Percentiles rank a stretch among this genome's conserved stretches.
Conservation (phyloP, 2,329 filamentous ascomycete species). For the Aspergillus sp. region DNA sequence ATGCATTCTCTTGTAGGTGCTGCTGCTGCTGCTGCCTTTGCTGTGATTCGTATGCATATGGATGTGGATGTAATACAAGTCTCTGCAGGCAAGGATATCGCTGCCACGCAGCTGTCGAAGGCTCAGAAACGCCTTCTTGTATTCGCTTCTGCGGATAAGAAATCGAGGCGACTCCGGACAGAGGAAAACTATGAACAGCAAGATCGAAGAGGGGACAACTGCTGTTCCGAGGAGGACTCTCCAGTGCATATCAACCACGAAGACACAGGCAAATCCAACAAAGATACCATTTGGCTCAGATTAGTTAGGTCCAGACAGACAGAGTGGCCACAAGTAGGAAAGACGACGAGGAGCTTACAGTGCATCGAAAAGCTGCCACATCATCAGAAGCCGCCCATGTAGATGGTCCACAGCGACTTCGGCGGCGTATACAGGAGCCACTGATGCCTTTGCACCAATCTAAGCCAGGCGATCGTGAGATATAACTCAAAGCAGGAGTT, state of each 20-base stretch:
- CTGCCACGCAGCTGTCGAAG: constrained; percentile 41
- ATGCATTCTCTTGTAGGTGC: not conserved
- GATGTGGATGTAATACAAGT: constrained; percentile 41
- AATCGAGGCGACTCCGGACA: constrained; percentile 49
- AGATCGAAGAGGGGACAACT: constrained; percentile 52
- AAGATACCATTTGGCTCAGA: constrained; percentile 19
- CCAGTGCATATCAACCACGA: constrained; percentile 42
- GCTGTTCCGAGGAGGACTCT: constrained; percentile 53
- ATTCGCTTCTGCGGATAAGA: constrained; percentile 38
- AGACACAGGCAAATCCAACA: constrained; percentile 21
- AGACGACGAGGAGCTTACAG: not conserved
- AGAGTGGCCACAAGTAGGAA: too few relatives aligned
- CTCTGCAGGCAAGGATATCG: constrained; percentile 39
- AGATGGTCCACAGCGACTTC: constrained; percentile 26
- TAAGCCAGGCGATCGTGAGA: not conserved
- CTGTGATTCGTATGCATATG: constrained; percentile 38
- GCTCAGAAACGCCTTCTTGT: constrained; percentile 36
- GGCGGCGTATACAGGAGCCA: constrained; percentile 29
- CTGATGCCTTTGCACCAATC: constrained; percentile 31
- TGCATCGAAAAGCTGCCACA: constrained; percentile 25
- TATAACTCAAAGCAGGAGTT: not conserved
- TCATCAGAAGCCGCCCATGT: constrained; percentile 27
- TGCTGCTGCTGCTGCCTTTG: not conserved
- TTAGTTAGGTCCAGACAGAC: not conserved
- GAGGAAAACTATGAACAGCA: constrained; percentile 52